Percentiles rank a stretch among this genome's conserved stretches.
These are phyloP conservation scores for Xylaria palmicola DNA, from an alignment of 495 filamentous ascomycete genomes.

Conservation along the genomic window DNA sequence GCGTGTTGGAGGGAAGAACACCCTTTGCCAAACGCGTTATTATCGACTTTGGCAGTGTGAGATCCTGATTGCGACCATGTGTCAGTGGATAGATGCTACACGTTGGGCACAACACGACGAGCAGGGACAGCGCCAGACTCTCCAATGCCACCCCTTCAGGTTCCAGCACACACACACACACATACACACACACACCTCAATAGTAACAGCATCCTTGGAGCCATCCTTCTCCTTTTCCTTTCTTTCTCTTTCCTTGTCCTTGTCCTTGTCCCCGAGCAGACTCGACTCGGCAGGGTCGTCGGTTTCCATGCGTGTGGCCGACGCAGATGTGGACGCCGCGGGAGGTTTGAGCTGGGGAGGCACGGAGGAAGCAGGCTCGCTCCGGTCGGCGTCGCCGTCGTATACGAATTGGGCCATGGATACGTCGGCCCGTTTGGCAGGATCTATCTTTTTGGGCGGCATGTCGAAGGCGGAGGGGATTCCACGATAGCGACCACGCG, in stretches of 20 bases:
- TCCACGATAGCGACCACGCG: too few relatives aligned
- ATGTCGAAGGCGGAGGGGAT: neutral
- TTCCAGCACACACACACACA: neutral
- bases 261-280: constrained; percentile 24
- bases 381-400: constrained; percentile 31
- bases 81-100: too few relatives aligned
- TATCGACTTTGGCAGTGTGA: constrained; percentile 89
- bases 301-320: constrained; percentile 28
- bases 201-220: constrained; percentile 35
- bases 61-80: constrained; percentile 59
- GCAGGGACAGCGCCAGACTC: too few relatives aligned
- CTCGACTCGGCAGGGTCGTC: constrained; percentile 22
- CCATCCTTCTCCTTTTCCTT: constrained; percentile 10
- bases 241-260: constrained; percentile 10
- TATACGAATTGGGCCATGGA: constrained; percentile 43
- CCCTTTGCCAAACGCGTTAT: constrained; percentile 91
- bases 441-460: constrained; percentile 8
- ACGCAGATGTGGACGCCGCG: constrained; percentile 12
- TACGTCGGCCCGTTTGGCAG: constrained; percentile 24
- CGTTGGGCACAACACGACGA: too few relatives aligned
- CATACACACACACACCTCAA: constrained; percentile 36
- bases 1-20: constrained; percentile 93
- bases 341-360: constrained; percentile 19
- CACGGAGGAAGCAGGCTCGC: constrained; percentile 20
- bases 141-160: neutral